Percentiles rank a stretch among this genome's conserved stretches.
These are phyloP conservation scores for Rhizopus delemar DNA, from an alignment of 371 early-diverging fungal genomes.

Conservation along the genomic window DNA sequence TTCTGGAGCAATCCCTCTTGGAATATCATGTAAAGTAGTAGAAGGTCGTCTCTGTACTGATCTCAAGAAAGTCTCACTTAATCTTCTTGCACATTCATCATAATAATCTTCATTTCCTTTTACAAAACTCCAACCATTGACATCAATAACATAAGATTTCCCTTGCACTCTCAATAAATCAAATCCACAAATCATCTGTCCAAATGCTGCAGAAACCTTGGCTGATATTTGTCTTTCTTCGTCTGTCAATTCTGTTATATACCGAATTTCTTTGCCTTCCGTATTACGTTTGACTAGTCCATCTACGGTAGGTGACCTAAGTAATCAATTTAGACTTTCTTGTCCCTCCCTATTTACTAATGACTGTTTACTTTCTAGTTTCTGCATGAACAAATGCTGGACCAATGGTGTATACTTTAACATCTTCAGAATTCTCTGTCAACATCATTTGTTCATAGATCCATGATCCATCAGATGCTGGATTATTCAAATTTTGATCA, in stretches of 20 bases:
- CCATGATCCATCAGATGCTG: conserved; percentile 85
- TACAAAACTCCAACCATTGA: conserved; percentile 99
- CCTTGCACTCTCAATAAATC: conserved; percentile 88
- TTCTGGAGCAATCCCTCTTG: conserved; percentile 62
- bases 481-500: conserved; percentile 63
- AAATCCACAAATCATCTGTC: conserved; percentile 94
- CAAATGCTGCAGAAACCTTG: conserved; percentile 80
- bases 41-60: conserved; percentile 55
- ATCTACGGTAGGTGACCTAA: conserved; percentile 94
- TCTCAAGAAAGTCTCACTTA: conserved; percentile 58
- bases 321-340: background rate
- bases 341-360: background rate
- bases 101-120: conserved; percentile 96
- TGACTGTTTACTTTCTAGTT: conserved; percentile 81
- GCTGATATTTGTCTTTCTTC: conserved; percentile 85
- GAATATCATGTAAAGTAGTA: conserved; percentile 58
- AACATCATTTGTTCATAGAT: conserved; percentile 95
- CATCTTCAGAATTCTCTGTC: conserved; percentile 93
- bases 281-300: conserved; percentile 94
- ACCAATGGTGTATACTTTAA: conserved; percentile 98
- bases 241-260: conserved; percentile 78
- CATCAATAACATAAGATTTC: conserved; percentile 94
- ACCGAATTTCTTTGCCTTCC: conserved; percentile 97
- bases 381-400: conserved; percentile 91
- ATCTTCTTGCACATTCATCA: conserved; percentile 76